A percentile compares a stretch with the other conserved stretches of the same genome.
phyloP scores from a whole-genome alignment of 2,329 filamentous ascomycete species.

The Trichoderma gracile region DNA sequence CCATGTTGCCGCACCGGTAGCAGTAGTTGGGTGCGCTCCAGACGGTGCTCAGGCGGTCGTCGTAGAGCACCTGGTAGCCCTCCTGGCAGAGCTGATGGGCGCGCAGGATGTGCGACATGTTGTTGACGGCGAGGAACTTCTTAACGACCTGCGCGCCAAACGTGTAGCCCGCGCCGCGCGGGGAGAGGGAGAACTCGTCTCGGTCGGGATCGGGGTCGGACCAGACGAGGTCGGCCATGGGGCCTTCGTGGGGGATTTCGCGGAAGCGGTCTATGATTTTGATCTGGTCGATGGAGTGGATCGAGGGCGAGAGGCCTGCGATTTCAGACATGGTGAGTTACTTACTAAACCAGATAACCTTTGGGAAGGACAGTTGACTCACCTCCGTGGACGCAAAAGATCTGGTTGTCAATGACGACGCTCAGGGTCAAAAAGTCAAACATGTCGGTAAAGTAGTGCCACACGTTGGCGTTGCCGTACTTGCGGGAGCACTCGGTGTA shows the following conservation, averaged over 20 bases:
- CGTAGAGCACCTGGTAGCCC: conserved; percentile 94
- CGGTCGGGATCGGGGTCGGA: conserved; percentile 96
- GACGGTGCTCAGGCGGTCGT: conserved; percentile 90
- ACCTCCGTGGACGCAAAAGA: conserved; percentile 97
- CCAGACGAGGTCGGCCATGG: conserved; percentile 99
- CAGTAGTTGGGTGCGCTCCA: conserved; percentile 98
- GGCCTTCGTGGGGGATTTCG: conserved; percentile 96
- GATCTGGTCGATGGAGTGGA: conserved; percentile 98
- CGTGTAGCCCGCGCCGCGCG: conserved; percentile 91
- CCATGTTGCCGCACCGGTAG: conserved; percentile 95
- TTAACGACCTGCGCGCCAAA: conserved; percentile 97
- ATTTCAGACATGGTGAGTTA: neutral
- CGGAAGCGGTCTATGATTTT: conserved; percentile 99
- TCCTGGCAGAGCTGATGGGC: conserved; percentile 99
- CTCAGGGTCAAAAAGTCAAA: conserved; percentile 97
- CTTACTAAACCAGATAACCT: neutral
- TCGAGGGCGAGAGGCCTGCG: conserved; percentile 76
- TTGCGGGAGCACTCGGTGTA: conserved; percentile 98
- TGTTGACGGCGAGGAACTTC: conserved; percentile 96
- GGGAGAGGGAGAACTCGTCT: conserved; percentile 94
- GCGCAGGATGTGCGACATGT: conserved; percentile 94
- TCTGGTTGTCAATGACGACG: conserved; percentile 97
- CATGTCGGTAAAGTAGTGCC: conserved; percentile 99
- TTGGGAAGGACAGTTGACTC: conserved; percentile 33
- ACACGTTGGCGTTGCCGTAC: conserved; percentile 97